Conservation (phyloP, 371 early-diverging fungal species). For the Nosema muscidifuracis region DNA sequence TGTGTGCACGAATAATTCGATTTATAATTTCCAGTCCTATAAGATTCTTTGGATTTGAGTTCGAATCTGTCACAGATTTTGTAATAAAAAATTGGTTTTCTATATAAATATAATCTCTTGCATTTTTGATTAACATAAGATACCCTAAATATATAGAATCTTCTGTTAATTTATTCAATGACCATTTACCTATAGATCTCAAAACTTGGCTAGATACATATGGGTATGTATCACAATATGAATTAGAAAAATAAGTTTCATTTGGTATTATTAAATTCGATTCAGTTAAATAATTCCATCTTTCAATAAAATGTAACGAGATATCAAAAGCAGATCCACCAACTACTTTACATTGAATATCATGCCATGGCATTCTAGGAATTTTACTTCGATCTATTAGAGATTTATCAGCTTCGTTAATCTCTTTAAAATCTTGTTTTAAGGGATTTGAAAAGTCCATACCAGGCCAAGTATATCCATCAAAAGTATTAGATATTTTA, state of each 20-base stretch:
- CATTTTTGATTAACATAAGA: conserved; percentile 67
- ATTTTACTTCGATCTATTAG: conserved; percentile 53
- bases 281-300: conserved; percentile 64
- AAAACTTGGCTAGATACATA: conserved; percentile 64
- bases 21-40: conserved; percentile 72
- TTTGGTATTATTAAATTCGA: not conserved
- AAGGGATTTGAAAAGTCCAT: conserved; percentile 84
- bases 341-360: conserved; percentile 66
- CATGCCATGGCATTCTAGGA: conserved; percentile 88
- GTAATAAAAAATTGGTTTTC: conserved; percentile 84
- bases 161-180: conserved; percentile 63
- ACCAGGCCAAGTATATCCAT: conserved; percentile 67
- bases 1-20: conserved; percentile 71
- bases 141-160: conserved; percentile 77
- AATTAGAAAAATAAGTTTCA: not conserved
- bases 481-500: too few species aligned
- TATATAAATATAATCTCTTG: conserved; percentile 79
- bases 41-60: conserved; percentile 60
- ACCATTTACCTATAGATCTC: conserved; percentile 63
- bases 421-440: conserved; percentile 73
- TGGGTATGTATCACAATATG: conserved; percentile 54
- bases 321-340: conserved; percentile 74
- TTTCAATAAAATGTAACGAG: conserved; percentile 75
- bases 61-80: not conserved
- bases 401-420: conserved; percentile 64